Evolutionary conservation across 208 protist genomes (phyloP).

Genomic region (Acanthamoeba royreba): DNA sequence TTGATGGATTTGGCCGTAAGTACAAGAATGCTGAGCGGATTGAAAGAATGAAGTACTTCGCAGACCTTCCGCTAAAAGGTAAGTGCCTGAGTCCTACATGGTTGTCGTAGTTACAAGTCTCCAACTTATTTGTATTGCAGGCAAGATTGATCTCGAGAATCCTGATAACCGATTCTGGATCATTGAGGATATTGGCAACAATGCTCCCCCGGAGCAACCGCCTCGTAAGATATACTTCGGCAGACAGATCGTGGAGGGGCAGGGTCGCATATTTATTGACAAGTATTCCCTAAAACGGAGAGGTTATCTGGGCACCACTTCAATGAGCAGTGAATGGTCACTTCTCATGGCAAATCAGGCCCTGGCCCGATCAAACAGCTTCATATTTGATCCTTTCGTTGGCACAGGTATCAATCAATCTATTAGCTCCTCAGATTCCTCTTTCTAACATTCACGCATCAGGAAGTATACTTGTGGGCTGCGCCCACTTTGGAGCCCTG

Average conservation of each 20-base stretch:
- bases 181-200: background rate
- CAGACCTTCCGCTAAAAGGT: background rate
- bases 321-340: conserved; percentile 92
- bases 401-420: conserved; percentile 69
- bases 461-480: conserved; percentile 86
- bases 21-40: background rate
- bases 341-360: conserved; percentile 90
- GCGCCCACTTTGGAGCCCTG: conserved; percentile 85
- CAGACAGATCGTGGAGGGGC: background rate
- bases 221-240: conserved; percentile 11
- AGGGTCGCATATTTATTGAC: conserved; percentile 58
- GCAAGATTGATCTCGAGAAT: background rate
- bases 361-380: conserved; percentile 66
- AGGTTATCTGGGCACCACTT: conserved; percentile 92
- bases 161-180: conserved; percentile 10
- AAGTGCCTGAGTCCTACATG: background rate
- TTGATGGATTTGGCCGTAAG: conserved; percentile 31
- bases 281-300: conserved; percentile 85
- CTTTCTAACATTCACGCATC: conserved; percentile 54
- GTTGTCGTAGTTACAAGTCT: background rate
- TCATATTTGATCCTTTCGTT: conserved; percentile 92
- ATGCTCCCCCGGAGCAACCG: background rate
- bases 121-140: background rate
- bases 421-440: background rate
- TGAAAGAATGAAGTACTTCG: conserved; percentile 36